Percentiles rank a stretch among this genome's conserved stretches.
These are phyloP conservation scores for Penicillium lividum DNA, from an alignment of 495 filamentous ascomycete species.

Conservation along the genomic window DNA sequence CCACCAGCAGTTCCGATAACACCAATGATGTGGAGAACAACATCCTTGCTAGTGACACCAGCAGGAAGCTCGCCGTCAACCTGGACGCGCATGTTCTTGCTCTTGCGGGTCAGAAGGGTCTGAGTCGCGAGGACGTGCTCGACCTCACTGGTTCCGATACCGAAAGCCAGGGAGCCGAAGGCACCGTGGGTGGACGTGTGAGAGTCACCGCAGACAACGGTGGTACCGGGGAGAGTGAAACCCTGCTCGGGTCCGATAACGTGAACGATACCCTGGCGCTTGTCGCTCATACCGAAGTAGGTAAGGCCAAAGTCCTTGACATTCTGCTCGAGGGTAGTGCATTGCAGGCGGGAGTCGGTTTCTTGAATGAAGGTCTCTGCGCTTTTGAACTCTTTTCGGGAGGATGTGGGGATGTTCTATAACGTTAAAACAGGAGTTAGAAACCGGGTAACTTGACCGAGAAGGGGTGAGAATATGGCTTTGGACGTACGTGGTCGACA, in stretches of 20 bases:
- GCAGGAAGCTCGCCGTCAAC: slow-evolving; percentile 89
- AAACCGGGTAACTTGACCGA: not conserved
- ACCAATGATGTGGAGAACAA: slow-evolving; percentile 92
- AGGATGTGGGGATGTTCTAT: slow-evolving; percentile 88
- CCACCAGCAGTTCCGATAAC: slow-evolving; percentile 94
- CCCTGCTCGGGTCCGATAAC: slow-evolving; percentile 99
- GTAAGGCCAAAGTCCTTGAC: slow-evolving; percentile 95
- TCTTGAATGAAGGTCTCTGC: slow-evolving; percentile 86
- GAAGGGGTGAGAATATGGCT: not conserved
- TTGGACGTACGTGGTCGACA: slow-evolving; percentile 82
- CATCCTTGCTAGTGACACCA: slow-evolving; percentile 94
- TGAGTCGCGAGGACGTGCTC: slow-evolving; percentile 98
- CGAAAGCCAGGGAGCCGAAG: slow-evolving; percentile 92
- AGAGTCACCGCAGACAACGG: slow-evolving; percentile 95
- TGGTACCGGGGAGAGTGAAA: slow-evolving; percentile 96
- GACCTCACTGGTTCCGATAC: slow-evolving; percentile 97
- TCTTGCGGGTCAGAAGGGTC: slow-evolving; percentile 88
- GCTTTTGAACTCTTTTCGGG: slow-evolving; percentile 85
- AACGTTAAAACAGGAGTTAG: slow-evolving; percentile 2
- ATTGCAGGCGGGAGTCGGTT: slow-evolving; percentile 89
- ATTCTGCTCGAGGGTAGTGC: slow-evolving; percentile 93
- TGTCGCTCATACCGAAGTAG: slow-evolving; percentile 95
- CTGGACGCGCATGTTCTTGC: slow-evolving; percentile 98
- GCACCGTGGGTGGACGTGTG: slow-evolving; percentile 98
- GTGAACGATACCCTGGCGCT: slow-evolving; percentile 97